Evolutionary conservation across 75 land plant species (phyloP).

Genomic region (Pseudotsuga menziesii): DNA sequence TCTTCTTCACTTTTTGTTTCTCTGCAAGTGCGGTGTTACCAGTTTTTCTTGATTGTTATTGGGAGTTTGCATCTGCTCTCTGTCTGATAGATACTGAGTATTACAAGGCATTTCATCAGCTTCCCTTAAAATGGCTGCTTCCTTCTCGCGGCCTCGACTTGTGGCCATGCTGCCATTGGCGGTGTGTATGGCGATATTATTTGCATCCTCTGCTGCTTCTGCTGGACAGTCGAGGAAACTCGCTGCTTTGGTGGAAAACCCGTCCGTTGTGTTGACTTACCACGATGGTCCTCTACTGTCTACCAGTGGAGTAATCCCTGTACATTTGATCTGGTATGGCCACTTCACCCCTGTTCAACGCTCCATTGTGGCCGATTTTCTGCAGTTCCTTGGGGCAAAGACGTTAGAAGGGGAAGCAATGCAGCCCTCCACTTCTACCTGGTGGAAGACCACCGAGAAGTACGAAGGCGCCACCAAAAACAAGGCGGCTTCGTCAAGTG

Average conservation of each 20-base stretch:
- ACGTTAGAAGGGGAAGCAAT: constrained; percentile 12
- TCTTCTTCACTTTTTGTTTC: too few species aligned
- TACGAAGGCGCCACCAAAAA: not conserved
- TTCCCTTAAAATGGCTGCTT: too few species aligned
- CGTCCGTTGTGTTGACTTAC: constrained; percentile 49
- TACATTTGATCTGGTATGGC: constrained; percentile 40
- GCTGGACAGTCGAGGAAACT: too few species aligned
- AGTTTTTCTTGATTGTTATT: too few species aligned
- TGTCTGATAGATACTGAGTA: too few species aligned
- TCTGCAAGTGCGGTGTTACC: too few species aligned
- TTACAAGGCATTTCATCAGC: too few species aligned
- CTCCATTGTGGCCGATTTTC: constrained; percentile 41
- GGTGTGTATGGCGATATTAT: too few species aligned
- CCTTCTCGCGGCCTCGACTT: too few species aligned
- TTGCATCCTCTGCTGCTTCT: too few species aligned
- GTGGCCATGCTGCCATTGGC: too few species aligned
- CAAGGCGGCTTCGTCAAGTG: not conserved
- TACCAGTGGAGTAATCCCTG: constrained; percentile 24
- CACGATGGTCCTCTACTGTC: constrained; percentile 63
- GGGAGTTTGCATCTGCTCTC: too few species aligned
- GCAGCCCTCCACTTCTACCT: not conserved
- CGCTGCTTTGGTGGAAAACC: constrained; percentile 21
- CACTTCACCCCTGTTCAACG: constrained; percentile 24
- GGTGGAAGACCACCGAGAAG: constrained; percentile 5
- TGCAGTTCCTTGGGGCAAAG: constrained; percentile 46